Conservation (phyloP, 768 basidiomycete species). For the Mycena amicta region DNA sequence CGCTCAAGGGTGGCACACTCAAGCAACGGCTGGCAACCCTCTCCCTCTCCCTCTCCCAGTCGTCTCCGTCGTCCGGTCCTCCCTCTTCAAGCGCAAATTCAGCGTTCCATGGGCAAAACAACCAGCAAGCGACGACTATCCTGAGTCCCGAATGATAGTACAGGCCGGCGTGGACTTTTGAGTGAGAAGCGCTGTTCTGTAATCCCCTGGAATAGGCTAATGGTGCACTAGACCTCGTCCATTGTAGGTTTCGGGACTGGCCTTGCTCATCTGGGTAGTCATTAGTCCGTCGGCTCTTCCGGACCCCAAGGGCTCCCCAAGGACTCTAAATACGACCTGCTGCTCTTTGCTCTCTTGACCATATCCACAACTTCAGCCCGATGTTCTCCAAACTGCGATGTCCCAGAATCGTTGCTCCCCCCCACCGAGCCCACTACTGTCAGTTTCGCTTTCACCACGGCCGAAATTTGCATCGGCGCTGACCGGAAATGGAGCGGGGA, state of each 20-base stretch:
- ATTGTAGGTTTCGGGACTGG: constrained; percentile 56
- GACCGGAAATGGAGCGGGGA: too few species aligned
- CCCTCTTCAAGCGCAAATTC: constrained; percentile 18
- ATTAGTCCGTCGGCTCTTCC: constrained; percentile 82
- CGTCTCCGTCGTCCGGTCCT: constrained; percentile 10
- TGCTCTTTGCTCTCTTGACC: too few species aligned
- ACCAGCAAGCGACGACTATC: constrained; percentile 9
- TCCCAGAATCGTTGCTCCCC: too few species aligned
- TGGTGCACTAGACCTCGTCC: constrained; percentile 67
- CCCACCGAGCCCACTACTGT: too few species aligned
- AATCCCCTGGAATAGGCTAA: constrained; percentile 10
- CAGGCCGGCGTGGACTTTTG: constrained; percentile 90
- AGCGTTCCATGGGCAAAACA: constrained; percentile 15
- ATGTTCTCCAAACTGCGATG: too few species aligned
- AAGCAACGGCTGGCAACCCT: constrained; percentile 19
- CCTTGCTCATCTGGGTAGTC: constrained; percentile 50
- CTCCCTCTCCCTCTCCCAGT: constrained; percentile 16
- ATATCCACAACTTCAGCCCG: too few species aligned
- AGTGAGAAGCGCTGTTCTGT: constrained; percentile 59
- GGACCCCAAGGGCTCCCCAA: constrained; percentile 72
- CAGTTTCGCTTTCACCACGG: too few species aligned
- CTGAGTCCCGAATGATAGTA: constrained; percentile 64
- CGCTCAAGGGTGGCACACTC: constrained; percentile 16
- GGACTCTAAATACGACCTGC: constrained; percentile 76
- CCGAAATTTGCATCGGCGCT: too few species aligned